Conservation (phyloP, 2,329 filamentous ascomycete genomes). For the Nemania diffusa region DNA sequence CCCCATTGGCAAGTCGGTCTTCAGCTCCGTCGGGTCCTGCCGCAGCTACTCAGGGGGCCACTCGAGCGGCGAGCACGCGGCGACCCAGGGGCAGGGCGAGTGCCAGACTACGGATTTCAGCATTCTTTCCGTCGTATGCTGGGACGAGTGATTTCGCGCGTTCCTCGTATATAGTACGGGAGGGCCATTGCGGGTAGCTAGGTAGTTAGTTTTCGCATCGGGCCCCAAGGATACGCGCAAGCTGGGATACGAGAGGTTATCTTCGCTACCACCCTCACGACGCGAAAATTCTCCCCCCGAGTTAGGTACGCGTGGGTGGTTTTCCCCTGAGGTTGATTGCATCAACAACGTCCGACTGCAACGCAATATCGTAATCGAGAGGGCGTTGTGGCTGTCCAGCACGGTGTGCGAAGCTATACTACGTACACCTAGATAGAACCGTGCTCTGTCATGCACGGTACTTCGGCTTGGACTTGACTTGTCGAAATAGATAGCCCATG, state of each 20-base stretch:
- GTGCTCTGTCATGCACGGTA: not conserved
- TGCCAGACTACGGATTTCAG: slow-evolving; percentile 33
- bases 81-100: slow-evolving; percentile 27
- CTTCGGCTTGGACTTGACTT: not conserved
- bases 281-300: not conserved
- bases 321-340: not conserved
- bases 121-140: slow-evolving; percentile 35
- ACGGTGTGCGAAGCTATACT: not conserved
- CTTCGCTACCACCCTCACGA: not conserved
- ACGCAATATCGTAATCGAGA: not conserved
- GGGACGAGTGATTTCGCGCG: slow-evolving; percentile 17
- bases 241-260: slow-evolving; percentile 4
- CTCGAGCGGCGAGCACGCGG: slow-evolving; percentile 27
- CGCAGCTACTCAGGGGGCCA: slow-evolving; percentile 29
- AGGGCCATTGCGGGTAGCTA: not conserved
- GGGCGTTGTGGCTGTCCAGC: not conserved
- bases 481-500: not conserved
- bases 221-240: not conserved
- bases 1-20: slow-evolving; percentile 32
- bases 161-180: not conserved
- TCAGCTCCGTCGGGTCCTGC: slow-evolving; percentile 29
- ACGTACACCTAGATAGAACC: not conserved
- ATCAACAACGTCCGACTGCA: not conserved
- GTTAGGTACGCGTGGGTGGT: not conserved
- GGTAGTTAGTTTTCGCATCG: not conserved